These are phyloP conservation scores for Westerdykella ornata DNA, from an alignment of 2,329 filamentous ascomycete species.

Conservation along the genomic window DNA sequence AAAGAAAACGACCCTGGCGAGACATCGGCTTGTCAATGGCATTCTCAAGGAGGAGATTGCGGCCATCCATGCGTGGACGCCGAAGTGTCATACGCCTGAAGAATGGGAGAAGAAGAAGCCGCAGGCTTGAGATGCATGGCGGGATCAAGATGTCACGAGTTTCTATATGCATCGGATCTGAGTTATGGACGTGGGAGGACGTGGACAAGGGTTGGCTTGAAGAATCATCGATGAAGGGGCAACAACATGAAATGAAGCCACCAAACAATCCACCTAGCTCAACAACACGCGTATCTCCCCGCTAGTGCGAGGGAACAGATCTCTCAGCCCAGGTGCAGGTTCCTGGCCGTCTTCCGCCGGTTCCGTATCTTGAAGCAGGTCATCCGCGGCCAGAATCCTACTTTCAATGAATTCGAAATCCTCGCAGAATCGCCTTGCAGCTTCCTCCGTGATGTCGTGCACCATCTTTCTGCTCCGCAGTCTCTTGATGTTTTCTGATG, in stretches of 20 bases:
- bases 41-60: conserved; percentile 82
- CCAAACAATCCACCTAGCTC: conserved; percentile 39
- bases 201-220: no score
- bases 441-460: conserved; percentile 71
- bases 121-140: conserved; percentile 13
- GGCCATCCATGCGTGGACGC: conserved; percentile 88
- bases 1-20: conserved; percentile 63
- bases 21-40: conserved; percentile 79
- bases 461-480: conserved; percentile 67
- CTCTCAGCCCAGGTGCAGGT: conserved; percentile 41
- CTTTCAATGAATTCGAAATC: conserved; percentile 71
- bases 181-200: no score
- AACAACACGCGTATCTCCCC: conserved; percentile 58
- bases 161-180: no score
- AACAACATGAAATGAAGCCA: no score
- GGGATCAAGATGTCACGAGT: no score
- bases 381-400: conserved; percentile 54
- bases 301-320: conserved; percentile 57
- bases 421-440: conserved; percentile 73
- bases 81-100: conserved; percentile 85
- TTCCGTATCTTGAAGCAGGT: conserved; percentile 36
- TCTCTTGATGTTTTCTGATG: conserved; percentile 69
- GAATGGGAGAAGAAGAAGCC: conserved; percentile 69
- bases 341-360: conserved; percentile 36
- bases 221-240: no score